Evolutionary conservation across 2,329 filamentous ascomycete genomes (phyloP).

Genomic region (Torrubiellomyces zombiae): DNA sequence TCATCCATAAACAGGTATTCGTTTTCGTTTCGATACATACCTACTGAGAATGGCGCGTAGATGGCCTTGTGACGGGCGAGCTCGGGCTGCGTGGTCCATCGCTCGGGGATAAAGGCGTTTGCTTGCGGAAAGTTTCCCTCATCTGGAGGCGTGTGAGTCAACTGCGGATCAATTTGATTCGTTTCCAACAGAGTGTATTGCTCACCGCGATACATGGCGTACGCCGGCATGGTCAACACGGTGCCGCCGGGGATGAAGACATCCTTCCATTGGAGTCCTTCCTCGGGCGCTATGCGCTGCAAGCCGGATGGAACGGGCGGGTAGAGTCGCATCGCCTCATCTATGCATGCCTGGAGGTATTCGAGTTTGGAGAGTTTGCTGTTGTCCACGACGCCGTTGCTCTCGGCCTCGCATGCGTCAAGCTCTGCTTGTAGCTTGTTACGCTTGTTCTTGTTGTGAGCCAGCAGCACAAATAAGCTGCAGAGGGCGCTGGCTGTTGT

Average conservation of each 20-base stretch:
- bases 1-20: too few relatives aligned
- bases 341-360: conserved; percentile 19
- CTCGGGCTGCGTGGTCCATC: conserved; percentile 15
- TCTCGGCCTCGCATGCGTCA: conserved; percentile 6
- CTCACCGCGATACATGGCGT: conserved; percentile 5
- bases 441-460: conserved; percentile 8
- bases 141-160: conserved; percentile 5
- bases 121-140: conserved; percentile 6
- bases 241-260: conserved; percentile 19
- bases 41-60: conserved; percentile 12
- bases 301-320: conserved; percentile 19
- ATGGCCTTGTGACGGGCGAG: conserved; percentile 9
- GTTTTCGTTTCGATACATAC: conserved; percentile 6
- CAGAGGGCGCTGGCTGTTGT: conserved; percentile 18
- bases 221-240: conserved; percentile 11
- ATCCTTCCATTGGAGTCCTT: conserved; percentile 17
- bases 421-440: conserved; percentile 21
- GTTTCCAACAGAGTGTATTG: too few relatives aligned
- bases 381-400: conserved; percentile 5
- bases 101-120: conserved; percentile 16
- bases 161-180: too few relatives aligned
- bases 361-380: conserved; percentile 8
- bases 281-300: conserved; percentile 18
- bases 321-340: conserved; percentile 22
- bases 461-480: conserved; percentile 18